A percentile compares a stretch with the other conserved stretches of the same genome.
phyloP scores from a whole-genome alignment of 345 rosid species.

The Hypericum androsaemum region DNA sequence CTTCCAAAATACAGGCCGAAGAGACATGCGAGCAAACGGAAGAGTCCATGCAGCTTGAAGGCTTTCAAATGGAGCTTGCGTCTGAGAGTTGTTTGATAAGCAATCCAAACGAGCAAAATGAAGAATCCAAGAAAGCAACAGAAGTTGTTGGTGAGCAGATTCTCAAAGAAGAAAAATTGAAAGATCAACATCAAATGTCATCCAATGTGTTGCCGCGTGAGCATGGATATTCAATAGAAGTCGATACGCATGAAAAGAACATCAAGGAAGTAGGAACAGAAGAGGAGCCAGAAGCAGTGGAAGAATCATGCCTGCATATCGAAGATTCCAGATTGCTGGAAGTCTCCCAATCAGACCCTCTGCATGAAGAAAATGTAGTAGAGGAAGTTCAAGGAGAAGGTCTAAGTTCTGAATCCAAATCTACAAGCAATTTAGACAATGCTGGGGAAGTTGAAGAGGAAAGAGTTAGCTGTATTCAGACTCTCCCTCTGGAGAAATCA shows the following conservation, averaged over 20 bases:
- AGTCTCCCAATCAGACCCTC: background rate
- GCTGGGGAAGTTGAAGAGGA: background rate
- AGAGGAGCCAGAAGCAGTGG: constrained; percentile 10
- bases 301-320: constrained; percentile 3
- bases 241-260: constrained; percentile 20
- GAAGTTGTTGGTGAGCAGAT: constrained; percentile 13
- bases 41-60: too few relatives aligned
- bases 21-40: too few relatives aligned
- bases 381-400: constrained; percentile 12
- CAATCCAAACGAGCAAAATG: too few relatives aligned
- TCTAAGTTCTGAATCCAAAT: constrained; percentile 8
- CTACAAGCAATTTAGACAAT: background rate
- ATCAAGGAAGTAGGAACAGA: constrained; percentile 14
- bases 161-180: constrained; percentile 16
- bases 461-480: background rate
- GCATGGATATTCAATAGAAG: constrained; percentile 12
- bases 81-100: too few relatives aligned
- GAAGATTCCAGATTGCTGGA: constrained; percentile 1
- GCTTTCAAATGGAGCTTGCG: too few relatives aligned
- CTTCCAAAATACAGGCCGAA: too few relatives aligned
- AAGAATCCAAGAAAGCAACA: too few relatives aligned
- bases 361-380: constrained; percentile 2
- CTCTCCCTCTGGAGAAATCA: constrained; percentile 2
- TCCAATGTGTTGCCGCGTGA: constrained; percentile 21
- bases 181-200: constrained; percentile 20